A percentile compares a stretch with the other conserved stretches of the same genome.
Conservation (phyloP, 2,329 filamentous ascomycete genomes). For the Scorias spongiosa region DNA sequence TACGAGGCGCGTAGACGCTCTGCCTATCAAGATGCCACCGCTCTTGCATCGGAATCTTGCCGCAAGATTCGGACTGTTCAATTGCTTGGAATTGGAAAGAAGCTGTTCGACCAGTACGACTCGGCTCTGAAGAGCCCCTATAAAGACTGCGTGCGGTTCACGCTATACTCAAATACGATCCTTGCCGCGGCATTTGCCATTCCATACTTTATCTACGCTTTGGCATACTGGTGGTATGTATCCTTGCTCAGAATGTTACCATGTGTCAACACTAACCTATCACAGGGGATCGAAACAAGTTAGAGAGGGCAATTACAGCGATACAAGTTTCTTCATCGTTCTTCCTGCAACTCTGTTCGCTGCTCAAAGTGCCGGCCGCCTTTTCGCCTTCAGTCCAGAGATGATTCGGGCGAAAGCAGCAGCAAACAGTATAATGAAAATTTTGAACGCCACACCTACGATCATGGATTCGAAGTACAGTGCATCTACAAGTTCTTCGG, state of each 20-base stretch:
- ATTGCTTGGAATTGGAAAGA: slow-evolving; percentile 26
- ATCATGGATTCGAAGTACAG: slow-evolving; percentile 16
- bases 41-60: slow-evolving; percentile 52
- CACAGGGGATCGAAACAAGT: slow-evolving; percentile 26
- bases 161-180: slow-evolving; percentile 25
- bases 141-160: slow-evolving; percentile 25
- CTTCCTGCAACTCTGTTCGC: slow-evolving; percentile 31
- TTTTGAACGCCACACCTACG: slow-evolving; percentile 25
- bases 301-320: slow-evolving; percentile 25
- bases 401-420: slow-evolving; percentile 29
- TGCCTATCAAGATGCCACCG: slow-evolving; percentile 48
- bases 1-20: slow-evolving; percentile 49
- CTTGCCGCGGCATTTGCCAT: slow-evolving; percentile 30
- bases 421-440: slow-evolving; percentile 27
- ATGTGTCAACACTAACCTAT: neutral
- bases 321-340: slow-evolving; percentile 30
- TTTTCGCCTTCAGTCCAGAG: slow-evolving; percentile 32
- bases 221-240: slow-evolving; percentile 33
- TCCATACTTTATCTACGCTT: slow-evolving; percentile 33
- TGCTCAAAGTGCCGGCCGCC: slow-evolving; percentile 30
- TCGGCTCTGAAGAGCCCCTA: slow-evolving; percentile 25
- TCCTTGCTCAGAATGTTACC: neutral
- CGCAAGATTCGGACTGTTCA: slow-evolving; percentile 47
- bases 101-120: slow-evolving; percentile 24
- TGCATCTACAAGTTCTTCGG: neutral